Base-by-base conservation (phyloP, 192 early-diverging fungal species). In the Entomortierella lignicola region DNA sequence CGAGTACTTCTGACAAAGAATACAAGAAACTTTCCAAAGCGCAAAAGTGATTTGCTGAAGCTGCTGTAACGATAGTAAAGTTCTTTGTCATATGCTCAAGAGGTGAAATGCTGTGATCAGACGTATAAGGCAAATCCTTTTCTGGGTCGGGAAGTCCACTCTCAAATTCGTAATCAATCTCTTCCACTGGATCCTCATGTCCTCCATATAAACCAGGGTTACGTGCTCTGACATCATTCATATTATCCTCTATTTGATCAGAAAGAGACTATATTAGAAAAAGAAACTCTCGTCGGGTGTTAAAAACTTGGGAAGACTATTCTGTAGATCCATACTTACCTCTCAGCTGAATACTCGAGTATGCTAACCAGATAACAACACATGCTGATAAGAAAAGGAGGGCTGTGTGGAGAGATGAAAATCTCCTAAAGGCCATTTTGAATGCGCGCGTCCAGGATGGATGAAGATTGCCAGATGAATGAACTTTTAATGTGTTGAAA, bases 11-110 rank as follows among this genome's bases (percentile, higher is more conserved):
- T 27, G 85, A 54, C 18, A 88, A 26, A 2, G 84, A 69, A 34
- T 86, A 85, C 15, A 88, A 51, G 39, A 84, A 86, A 42, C 55
- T 75, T 31, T 85, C 84, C 25, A 88, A 62, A 3, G 85, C 77
- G 54, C 87, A 88, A 50, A 86, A 75, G 60, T 88, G 87, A 51
- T 88, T 88, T 12, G 77, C 61, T 32, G 80, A 84, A 25, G 84
- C 85, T 0, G 77, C 87, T 3, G 85, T 88, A 23, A 88, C 82
- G 48, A 88, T 86, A 0, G 87, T 88, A 31, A 81, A 85, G 51
- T 71, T 72, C 26, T 66, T 67, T 18, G 29, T 68, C 17, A 81
- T 26, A 30, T 8, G 61, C 18, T 70, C 75, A 7, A 79, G 63
- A 2, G 75, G 75, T 10, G 75, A 79, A 11, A 48, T 55, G 8